Percentiles rank a stretch among this genome's conserved stretches.
Conservation (phyloP, 441 rosid species). For the Manihot esculenta region DNA sequence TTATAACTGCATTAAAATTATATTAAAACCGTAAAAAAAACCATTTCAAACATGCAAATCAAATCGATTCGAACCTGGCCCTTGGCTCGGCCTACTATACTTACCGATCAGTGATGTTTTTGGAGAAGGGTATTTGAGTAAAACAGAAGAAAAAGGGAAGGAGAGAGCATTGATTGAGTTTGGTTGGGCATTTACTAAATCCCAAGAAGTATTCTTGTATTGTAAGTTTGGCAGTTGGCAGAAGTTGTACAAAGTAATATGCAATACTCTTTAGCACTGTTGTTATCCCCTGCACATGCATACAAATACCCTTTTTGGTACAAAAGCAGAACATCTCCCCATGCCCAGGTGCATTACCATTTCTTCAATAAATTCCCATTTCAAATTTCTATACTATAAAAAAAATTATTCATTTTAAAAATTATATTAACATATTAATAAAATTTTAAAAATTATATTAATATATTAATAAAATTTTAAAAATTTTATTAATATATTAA, state of each 20-base stretch:
- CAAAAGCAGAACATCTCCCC: conserved; percentile 24
- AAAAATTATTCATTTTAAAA: too few relatives aligned
- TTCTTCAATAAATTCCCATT: conserved; percentile 13
- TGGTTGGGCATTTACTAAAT: conserved; percentile 35
- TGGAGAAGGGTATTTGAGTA: neutral
- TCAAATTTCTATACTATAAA: too few relatives aligned
- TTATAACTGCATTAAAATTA: too few relatives aligned
- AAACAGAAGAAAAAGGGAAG: neutral
- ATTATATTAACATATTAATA: too few relatives aligned
- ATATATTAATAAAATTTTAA: too few relatives aligned
- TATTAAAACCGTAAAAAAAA: too few relatives aligned
- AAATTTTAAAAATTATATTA: too few relatives aligned
- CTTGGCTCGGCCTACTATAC: too few relatives aligned
- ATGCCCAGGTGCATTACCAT: conserved; percentile 21
- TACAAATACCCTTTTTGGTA: conserved; percentile 29
- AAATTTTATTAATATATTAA: too few relatives aligned
- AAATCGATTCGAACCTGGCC: too few relatives aligned
- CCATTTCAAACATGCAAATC: too few relatives aligned
- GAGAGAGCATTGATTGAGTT: conserved; percentile 11
- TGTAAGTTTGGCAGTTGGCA: conserved; percentile 38
- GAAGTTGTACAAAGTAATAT: conserved; percentile 32
- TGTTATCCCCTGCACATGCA: conserved; percentile 43
- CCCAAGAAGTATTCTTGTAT: conserved; percentile 35
- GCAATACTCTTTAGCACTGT: conserved; percentile 26
- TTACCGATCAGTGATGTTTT: too few relatives aligned